Base-by-base conservation (phyloP, 164 flowering plant genomes). In the Umbilicus rupestris region DNA sequence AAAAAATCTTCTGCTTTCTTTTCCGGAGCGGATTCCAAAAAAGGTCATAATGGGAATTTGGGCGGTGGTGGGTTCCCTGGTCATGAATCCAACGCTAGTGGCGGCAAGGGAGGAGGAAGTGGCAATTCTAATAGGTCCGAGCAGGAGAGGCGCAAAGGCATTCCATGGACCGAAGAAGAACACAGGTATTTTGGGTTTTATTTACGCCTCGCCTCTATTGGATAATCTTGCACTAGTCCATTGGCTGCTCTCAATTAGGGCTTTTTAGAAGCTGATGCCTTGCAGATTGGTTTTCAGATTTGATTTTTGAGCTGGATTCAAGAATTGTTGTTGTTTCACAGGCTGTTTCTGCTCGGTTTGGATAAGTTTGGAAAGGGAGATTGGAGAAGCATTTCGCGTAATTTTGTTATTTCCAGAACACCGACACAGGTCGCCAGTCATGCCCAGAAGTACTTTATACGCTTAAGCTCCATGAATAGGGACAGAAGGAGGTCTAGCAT, bases 111-210 rank as follows among this genome's bases (percentile, higher is more conserved):
- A 62, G 68, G 44, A 71, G 77, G 68, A 8, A 79, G 75, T 77
- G 81, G 78, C 3, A 73, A 77, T 29, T 83, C 87, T 4, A 78
- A 80, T 11, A 52, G 31, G 76, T 67, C 84, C 0, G 95, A 91
- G 22, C 97, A 88, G 35, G 96, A 91, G 64, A 74, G 96, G 37
- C 77, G 86, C 12, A 89, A 88, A 77, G 97, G 97, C 29, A 87
- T 85, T 67, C 96, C 97, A 2, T 91, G 96, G 96, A 91, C 97
- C 0, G 97, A 91, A 73, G 97, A 91, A 73, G 97, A 91, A 75
- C 97, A 91, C 65, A 83, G 96, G 97, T 87, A 73, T 26, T 17
- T 19, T 37, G 29, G 20, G 31, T 65, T 4, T 19, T 39, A 20
- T 65, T 65, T 20, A 31, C 5, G 16, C 15, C 5, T 19, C 17